phyloP scores from a whole-genome alignment of 192 early-diverging fungal genomes.

The Mortierella antarctica region DNA sequence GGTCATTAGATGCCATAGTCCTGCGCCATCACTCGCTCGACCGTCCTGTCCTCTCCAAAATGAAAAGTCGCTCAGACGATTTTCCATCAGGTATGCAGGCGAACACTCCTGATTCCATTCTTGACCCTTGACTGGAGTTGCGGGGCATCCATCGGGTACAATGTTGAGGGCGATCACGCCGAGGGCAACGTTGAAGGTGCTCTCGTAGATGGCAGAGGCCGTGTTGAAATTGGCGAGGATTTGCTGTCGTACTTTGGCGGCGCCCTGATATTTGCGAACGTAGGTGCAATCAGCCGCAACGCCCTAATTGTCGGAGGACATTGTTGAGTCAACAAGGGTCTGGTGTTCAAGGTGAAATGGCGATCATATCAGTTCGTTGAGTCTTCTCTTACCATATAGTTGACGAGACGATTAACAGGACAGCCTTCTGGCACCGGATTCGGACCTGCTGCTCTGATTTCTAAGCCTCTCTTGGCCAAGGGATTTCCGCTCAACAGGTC shows the following conservation, averaged over 20 bases:
- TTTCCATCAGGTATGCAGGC: conserved; percentile 71
- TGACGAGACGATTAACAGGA: conserved; percentile 47
- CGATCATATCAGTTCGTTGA: neutral
- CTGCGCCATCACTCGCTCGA: conserved; percentile 73
- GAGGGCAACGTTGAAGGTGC: conserved; percentile 86
- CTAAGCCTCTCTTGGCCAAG: conserved; percentile 18
- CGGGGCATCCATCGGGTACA: conserved; percentile 70
- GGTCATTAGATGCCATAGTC: conserved; percentile 96
- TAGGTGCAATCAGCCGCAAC: conserved; percentile 83
- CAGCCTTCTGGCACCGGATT: conserved; percentile 34
- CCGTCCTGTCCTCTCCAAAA: conserved; percentile 80
- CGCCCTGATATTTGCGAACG: conserved; percentile 63
- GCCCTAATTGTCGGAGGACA: conserved; percentile 55
- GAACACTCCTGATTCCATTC: conserved; percentile 87
- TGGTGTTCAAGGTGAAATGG: neutral
- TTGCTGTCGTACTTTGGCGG: conserved; percentile 68
- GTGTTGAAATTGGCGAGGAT: conserved; percentile 88
- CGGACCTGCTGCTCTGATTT: conserved; percentile 37
- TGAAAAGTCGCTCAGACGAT: conserved; percentile 88
- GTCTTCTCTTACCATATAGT: conserved; percentile 40
- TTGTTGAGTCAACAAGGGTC: neutral
- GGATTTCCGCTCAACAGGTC: conserved; percentile 2
- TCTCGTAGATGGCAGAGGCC: conserved; percentile 85
- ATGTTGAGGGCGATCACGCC: conserved; percentile 85
- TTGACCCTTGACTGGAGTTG: conserved; percentile 24